Base-by-base conservation (phyloP, 169 alveolate species). In the Pseudocohnilembus persalinus region DNA sequence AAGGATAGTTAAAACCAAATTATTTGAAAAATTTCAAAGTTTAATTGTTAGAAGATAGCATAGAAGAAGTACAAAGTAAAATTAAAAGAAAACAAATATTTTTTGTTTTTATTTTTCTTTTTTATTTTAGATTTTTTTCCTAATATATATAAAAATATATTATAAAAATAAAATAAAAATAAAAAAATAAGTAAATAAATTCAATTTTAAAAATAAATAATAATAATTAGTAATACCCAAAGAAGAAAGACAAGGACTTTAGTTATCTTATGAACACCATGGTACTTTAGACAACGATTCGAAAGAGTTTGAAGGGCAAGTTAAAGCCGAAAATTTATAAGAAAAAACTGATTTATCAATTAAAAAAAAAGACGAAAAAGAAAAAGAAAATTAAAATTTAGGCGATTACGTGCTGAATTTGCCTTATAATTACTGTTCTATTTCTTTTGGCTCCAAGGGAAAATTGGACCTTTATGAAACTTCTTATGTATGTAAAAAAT, bases 381-480 rank as follows among this genome's bases (percentile, higher is more conserved):
- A 77, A 76, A 73, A 76, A 31, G 26, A 77, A 73, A 84, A 68
- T 0, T 1, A 82, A 29, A 33, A 31, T 82, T 29, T 73, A 25
- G 87, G 35, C 20, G 81, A 74, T n/a, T 49, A 35, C 1, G 74
- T 32, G 25, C 68, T 82, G 28, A 30, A 34, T 29, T 32, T 82
- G 20, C 64, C 73, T 35, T 85, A 76, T 24, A 31, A 74, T 32
- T 49, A 63, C 72, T 31, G 79, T 0, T 33, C 77, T 74, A 63
- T 81, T 31, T 86, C 82, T 49, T 80, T 86, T 0, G 49, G 74
- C 33, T 77, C 87, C 0, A 86, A 86, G 49, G 90, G 90, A 35
- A 86, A 86, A 30, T 74, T 86, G 31, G 90, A 86, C 80, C 83
- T 83, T 31, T 75, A 78, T 31, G 75, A 74, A 0, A 76, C 83